A percentile compares a stretch with the other conserved stretches of the same genome.
Evolutionary conservation across 352 stramenopile species (phyloP).

Genomic region (Phytophthora macrochlamydospora): DNA sequence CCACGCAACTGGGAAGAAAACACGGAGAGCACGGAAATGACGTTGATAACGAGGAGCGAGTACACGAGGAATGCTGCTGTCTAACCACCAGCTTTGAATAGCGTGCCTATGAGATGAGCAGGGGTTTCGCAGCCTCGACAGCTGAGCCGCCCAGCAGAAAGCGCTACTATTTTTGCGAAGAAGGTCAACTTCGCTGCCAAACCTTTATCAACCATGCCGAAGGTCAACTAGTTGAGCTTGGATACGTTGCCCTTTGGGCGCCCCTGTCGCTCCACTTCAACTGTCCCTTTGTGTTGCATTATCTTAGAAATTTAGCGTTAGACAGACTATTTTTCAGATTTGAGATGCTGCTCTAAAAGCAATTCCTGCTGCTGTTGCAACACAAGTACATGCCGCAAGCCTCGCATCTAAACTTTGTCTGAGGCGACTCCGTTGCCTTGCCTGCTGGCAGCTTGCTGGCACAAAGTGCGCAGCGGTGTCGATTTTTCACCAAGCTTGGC

Average conservation of each 20-base stretch:
- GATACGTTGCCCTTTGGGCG: neutral
- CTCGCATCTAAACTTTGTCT: too few species aligned
- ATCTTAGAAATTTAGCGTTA: too few species aligned
- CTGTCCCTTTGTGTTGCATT: neutral
- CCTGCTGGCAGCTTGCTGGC: too few species aligned
- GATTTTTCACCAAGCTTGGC: too few species aligned
- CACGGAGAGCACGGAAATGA: neutral
- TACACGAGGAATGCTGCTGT: constrained; percentile 11
- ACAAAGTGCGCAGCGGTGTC: too few species aligned
- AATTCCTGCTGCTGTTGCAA: too few species aligned
- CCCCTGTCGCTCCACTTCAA: constrained; percentile 25
- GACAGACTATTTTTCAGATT: too few species aligned
- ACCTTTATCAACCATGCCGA: neutral
- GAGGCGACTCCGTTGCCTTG: too few species aligned
- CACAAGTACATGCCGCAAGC: too few species aligned
- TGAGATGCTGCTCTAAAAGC: too few species aligned
- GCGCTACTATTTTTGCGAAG: constrained; percentile 14
- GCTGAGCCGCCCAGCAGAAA: constrained; percentile 1
- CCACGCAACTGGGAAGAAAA: constrained; percentile 3
- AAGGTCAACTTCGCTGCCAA: neutral
- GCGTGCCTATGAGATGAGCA: constrained; percentile 17
- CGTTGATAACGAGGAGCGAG: constrained; percentile 2
- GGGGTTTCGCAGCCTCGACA: constrained; percentile 19
- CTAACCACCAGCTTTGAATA: constrained; percentile 18
- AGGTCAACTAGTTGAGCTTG: too few species aligned